These are phyloP conservation scores for Yamadazyma atmosphaerica DNA, from an alignment of 1,139 yeast species.

Conservation along the genomic window DNA sequence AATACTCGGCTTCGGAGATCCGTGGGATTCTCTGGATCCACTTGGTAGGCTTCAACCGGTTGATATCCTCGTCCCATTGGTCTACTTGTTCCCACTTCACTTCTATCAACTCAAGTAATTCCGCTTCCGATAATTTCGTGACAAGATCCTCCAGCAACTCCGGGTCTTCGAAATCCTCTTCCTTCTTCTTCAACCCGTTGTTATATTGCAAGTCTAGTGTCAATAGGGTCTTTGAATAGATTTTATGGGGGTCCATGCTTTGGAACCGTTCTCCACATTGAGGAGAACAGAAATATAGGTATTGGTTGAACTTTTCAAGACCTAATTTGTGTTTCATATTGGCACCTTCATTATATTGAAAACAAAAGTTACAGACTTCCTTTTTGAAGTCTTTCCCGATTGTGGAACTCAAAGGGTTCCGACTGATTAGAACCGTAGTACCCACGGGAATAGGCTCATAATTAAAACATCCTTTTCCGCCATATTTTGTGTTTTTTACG, in stretches of 20 bases:
- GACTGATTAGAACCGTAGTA: conserved; percentile 41
- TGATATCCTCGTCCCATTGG: conserved; percentile 37
- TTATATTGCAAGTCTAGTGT: conserved; percentile 27
- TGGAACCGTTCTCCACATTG: conserved; percentile 41
- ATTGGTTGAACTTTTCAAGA: conserved; percentile 11
- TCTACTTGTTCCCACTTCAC: conserved; percentile 30
- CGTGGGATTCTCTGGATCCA: conserved; percentile 29
- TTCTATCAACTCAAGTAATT: conserved; percentile 18
- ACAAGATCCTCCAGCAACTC: conserved; percentile 12
- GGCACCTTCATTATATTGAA: conserved; percentile 48
- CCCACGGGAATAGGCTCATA: conserved; percentile 35
- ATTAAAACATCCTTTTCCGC: conserved; percentile 72
- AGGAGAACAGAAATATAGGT: conserved; percentile 54
- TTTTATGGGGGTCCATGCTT: conserved; percentile 20
- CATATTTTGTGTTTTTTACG: conserved; percentile 46
- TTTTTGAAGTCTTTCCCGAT: conserved; percentile 58
- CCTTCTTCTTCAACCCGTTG: conserved; percentile 24
- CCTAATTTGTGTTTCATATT: conserved; percentile 40
- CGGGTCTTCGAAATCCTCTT: conserved; percentile 14
- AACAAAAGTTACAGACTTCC: conserved; percentile 65
- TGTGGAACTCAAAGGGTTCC: conserved; percentile 47
- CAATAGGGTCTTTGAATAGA: conserved; percentile 25
- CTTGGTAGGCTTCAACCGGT: conserved; percentile 28
- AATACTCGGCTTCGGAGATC: conserved; percentile 37
- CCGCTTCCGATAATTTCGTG: conserved; percentile 8